Conservation (phyloP, 2,329 filamentous ascomycete genomes). For the Ophiostoma quercus region DNA sequence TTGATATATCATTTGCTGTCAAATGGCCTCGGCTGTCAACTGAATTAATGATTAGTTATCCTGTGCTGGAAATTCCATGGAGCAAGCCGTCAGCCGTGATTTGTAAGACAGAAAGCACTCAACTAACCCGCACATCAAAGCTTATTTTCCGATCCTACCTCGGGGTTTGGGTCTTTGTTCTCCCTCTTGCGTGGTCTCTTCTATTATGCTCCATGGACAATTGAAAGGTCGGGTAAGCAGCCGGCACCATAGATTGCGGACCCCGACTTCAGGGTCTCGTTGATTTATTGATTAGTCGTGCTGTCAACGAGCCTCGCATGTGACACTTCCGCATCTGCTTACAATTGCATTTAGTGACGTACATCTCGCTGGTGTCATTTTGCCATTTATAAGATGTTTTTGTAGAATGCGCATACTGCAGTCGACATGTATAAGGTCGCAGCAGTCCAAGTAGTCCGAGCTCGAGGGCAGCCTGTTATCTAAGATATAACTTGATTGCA, state of each 20-base stretch:
- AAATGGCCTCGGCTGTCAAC: background rate
- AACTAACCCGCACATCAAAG: background rate
- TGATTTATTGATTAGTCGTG: conserved; percentile 2
- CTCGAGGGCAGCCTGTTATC: background rate
- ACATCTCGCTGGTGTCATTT: background rate
- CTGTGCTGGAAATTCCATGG: background rate
- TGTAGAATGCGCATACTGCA: background rate
- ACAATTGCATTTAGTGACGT: background rate
- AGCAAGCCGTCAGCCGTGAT: background rate
- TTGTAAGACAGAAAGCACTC: background rate
- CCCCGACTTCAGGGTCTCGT: background rate
- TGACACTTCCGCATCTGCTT: background rate
- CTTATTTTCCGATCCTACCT: background rate
- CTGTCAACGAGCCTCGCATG: background rate
- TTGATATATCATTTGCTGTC: no score
- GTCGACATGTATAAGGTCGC: background rate
- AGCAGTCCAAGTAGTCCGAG: background rate
- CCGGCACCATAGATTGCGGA: background rate
- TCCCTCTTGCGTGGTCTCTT: background rate
- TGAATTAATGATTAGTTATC: conserved; percentile 1
- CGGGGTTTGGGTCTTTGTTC: background rate
- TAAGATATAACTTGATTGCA: background rate
- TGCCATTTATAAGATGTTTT: background rate
- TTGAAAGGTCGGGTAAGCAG: background rate
- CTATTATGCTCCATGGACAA: no score